Conservation (phyloP, 805 yeast genomes). For the Cyberlindnera mrakii region DNA sequence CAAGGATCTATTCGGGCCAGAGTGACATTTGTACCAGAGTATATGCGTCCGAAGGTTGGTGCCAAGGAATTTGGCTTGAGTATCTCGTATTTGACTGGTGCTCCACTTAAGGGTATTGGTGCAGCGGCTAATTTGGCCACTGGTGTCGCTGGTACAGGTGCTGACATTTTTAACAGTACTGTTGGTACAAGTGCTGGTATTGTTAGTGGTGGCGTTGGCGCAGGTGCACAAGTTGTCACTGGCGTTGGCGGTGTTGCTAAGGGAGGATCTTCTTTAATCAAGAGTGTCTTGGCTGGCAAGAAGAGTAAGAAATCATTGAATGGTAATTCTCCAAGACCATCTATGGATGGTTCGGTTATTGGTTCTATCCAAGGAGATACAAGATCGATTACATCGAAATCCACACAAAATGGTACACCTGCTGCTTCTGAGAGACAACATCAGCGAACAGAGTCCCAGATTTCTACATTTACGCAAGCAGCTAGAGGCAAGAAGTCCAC, state of each 20-base stretch:
- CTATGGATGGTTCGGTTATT: conserved; percentile 2
- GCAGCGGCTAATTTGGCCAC: conserved; percentile 35
- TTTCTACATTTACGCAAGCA: conserved; percentile 18
- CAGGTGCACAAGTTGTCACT: conserved; percentile 38
- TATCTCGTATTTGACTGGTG: conserved; percentile 35
- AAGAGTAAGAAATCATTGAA: conserved; percentile 24
- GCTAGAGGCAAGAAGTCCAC: conserved; percentile 17
- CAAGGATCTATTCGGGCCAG: conserved; percentile 55
- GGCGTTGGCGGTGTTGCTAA: conserved; percentile 41
- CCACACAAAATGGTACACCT: conserved; percentile 2
- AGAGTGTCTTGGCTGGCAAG: conserved; percentile 27
- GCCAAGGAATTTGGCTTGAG: conserved; percentile 36
- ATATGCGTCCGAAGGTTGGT: conserved; percentile 54
- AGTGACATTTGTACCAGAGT: conserved; percentile 57
- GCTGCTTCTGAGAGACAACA: conserved; percentile 8
- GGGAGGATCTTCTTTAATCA: conserved; percentile 37
- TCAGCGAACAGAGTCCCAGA: conserved; percentile 18
- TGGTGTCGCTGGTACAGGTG: conserved; percentile 36
- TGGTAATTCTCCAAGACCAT: conserved; percentile 32
- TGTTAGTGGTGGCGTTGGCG: conserved; percentile 43
- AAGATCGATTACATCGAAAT: conserved; percentile 4
- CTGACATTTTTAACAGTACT: conserved; percentile 32
- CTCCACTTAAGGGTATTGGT: conserved; percentile 42
- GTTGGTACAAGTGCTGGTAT: conserved; percentile 41
- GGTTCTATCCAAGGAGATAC: conserved; percentile 2